Evolutionary conservation across 441 rosid species (phyloP), one percentile per base, ranked within the genome.

Genomic region (Gossypium schwendimanii): DNA sequence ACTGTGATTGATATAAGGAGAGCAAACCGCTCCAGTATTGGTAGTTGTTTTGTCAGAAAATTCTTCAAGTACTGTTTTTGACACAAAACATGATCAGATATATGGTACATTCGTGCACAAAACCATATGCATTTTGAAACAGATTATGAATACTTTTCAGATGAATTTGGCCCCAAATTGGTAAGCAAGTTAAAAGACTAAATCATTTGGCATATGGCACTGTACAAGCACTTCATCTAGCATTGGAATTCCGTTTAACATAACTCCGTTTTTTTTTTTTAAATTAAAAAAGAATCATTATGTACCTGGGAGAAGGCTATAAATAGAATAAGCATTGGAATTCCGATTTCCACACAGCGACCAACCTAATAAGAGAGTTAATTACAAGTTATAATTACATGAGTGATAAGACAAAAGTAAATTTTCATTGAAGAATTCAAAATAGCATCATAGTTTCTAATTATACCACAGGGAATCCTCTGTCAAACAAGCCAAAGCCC

Each of bases 381-480:
- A 59, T 66, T 33, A 21, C 12, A 70, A 53, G 63, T 62, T 44
- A 50, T 64, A 73, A 63, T 71, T 7, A 6, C 45, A 33, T 2
- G 69, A 71, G 58, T 21, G 53, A 17, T 14, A 57, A 60, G 33
- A 57, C 18, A 49, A 73, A 26, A 31, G 60, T 3, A 24, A 57
- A 73, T 70, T 45, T 33, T 53, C 33, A 2, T 10, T 70, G 2
- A 3, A 41, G 7, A 39, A 66, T 23, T 39, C 18, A 71, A 64
- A 17, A 26, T 63, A 75, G 41, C 39, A 64, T 39, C 33, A 44
- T 33, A 73, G 50, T 18, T 2, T 71, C 66, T 57, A 74, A 69
- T 47, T 7, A 28, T 91, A 96, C 99, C 97, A 90, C 84, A 18
- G 98, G 97, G 87, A 96, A 96, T 79, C 99, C 99, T 86, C 97